Conservation (phyloP, 352 stramenopile species). For the Pythium sp. region DNA sequence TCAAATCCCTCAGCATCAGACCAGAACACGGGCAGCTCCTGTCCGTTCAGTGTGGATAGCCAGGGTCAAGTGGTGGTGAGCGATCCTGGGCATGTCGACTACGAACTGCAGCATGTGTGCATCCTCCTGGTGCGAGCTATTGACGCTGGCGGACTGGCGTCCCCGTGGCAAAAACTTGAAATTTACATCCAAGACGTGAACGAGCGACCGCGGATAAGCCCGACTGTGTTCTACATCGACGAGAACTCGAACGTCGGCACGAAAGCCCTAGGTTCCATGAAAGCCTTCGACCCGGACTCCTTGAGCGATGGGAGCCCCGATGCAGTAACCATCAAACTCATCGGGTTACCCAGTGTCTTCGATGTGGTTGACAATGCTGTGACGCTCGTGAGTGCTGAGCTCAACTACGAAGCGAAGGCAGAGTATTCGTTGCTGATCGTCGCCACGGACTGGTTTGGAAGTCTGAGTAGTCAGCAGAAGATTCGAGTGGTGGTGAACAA, state of each 20-base stretch:
- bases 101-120: conserved; percentile 10
- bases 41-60: conserved; percentile 4
- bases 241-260: conserved; percentile 2
- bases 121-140: conserved; percentile 2
- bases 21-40: background rate
- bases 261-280: conserved; percentile 3
- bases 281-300: conserved; percentile 8
- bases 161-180: conserved; percentile 11
- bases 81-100: background rate
- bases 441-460: conserved; percentile 7
- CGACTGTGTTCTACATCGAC: conserved; percentile 10
- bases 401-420: conserved; percentile 5
- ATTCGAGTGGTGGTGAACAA: conserved; percentile 26
- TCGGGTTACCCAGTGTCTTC: conserved; percentile 1
- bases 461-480: conserved; percentile 10
- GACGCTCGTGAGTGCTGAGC: background rate
- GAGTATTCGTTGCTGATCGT: conserved; percentile 10
- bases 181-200: conserved; percentile 12
- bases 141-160: conserved; percentile 8
- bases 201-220: background rate
- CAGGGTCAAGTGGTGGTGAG: conserved; percentile 5
- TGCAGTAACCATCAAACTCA: background rate
- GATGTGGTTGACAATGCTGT: conserved; percentile 7
- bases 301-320: conserved; percentile 3
- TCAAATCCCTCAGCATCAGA: background rate